Evolutionary conservation across 2,329 filamentous ascomycete genomes (phyloP).

Genomic region (Hysterium pulicare): DNA sequence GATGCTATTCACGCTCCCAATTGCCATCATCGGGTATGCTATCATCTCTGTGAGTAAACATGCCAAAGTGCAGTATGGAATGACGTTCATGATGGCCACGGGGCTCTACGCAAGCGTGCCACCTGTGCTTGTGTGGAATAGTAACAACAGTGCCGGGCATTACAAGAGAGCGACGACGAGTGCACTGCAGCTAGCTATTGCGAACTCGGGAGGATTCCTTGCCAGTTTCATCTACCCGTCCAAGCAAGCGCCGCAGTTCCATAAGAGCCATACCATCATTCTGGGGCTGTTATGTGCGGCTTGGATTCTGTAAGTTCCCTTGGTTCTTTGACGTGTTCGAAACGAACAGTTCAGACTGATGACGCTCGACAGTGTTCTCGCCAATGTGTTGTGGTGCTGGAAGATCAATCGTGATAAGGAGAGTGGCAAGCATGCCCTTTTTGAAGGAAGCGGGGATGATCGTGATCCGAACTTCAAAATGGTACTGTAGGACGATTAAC

Average conservation of each 20-base stretch:
- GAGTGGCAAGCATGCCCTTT: slow-evolving; percentile 57
- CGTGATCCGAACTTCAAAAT: slow-evolving; percentile 61
- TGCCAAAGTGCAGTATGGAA: slow-evolving; percentile 57
- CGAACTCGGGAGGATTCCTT: slow-evolving; percentile 66
- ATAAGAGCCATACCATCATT: slow-evolving; percentile 60
- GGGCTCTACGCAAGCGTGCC: slow-evolving; percentile 64
- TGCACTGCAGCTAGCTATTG: slow-evolving; percentile 63
- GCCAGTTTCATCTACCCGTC: slow-evolving; percentile 62
- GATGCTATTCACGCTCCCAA: slow-evolving; percentile 61
- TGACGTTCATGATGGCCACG: slow-evolving; percentile 66
- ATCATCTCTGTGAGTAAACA: slow-evolving; percentile 57
- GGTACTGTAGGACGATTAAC: no score
- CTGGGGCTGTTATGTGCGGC: slow-evolving; percentile 58
- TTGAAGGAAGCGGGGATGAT: slow-evolving; percentile 58
- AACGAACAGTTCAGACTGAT: slow-evolving; percentile 9
- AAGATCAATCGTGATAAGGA: slow-evolving; percentile 64
- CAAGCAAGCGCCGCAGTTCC: slow-evolving; percentile 55
- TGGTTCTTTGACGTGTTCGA: background rate
- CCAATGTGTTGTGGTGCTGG: slow-evolving; percentile 60
- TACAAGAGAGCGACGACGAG: slow-evolving; percentile 68
- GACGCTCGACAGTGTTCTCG: slow-evolving; percentile 47
- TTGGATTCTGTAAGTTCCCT: slow-evolving; percentile 59
- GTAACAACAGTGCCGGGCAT: slow-evolving; percentile 66
- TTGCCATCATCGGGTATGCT: slow-evolving; percentile 64
- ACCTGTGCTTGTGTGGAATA: slow-evolving; percentile 62